Evolutionary conservation across 139 green algal genomes (phyloP).

Genomic region (Asterochloris erici): DNA sequence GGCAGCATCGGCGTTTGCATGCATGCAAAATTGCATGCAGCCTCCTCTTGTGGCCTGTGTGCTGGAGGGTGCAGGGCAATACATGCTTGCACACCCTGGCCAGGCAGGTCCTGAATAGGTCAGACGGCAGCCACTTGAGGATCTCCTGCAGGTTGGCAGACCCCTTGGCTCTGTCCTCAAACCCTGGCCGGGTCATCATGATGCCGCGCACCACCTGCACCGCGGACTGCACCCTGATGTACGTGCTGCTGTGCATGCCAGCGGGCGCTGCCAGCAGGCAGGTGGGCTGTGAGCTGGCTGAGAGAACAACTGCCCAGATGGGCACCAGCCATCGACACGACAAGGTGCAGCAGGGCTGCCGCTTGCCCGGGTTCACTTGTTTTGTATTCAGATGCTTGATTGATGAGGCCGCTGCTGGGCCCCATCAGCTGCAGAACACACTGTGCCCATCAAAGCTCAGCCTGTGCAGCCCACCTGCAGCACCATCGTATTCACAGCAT

Average conservation of each 20-base stretch:
- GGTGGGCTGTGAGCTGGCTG: not conserved
- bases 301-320: too few relatives aligned
- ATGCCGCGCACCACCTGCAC: constrained; percentile 26
- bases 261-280: not conserved
- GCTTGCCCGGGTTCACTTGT: too few relatives aligned
- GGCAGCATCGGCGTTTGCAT: not conserved
- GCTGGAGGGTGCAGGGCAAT: too few relatives aligned
- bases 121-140: constrained; percentile 32
- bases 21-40: too few relatives aligned
- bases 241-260: constrained; percentile 1
- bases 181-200: constrained; percentile 24
- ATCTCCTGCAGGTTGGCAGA: constrained; percentile 29
- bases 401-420: too few relatives aligned
- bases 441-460: too few relatives aligned
- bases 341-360: too few relatives aligned
- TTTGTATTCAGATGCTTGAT: too few relatives aligned
- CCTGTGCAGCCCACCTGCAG: not conserved
- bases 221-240: not conserved
- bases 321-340: too few relatives aligned
- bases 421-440: too few relatives aligned
- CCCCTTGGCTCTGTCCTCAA: constrained; percentile 23
- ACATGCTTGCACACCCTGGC: constrained; percentile 9
- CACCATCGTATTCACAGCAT: not conserved
- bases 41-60: too few relatives aligned
- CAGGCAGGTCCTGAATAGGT: constrained; percentile 43